Evolutionary conservation across 2,329 filamentous ascomycete genomes (phyloP).

Genomic region (Phialophora macrospora): DNA sequence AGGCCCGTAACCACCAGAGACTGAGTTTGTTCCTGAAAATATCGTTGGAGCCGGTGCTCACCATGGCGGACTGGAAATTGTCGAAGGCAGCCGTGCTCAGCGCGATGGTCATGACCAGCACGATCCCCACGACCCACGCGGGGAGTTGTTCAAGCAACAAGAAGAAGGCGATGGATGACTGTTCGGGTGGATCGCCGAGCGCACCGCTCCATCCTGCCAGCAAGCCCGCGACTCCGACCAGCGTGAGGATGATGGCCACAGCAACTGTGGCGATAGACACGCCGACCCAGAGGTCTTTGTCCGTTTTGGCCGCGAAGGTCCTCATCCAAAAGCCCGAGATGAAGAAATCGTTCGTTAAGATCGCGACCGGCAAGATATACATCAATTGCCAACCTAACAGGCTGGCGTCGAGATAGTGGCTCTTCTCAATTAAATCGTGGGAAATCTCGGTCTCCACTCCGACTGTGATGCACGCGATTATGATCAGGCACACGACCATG

Average conservation of each 20-base stretch:
- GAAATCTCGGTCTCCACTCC: constrained; percentile 76
- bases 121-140: constrained; percentile 78
- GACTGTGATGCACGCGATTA: constrained; percentile 78
- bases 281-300: constrained; percentile 77
- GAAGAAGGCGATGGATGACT: constrained; percentile 75
- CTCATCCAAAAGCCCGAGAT: constrained; percentile 83
- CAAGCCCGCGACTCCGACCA: constrained; percentile 74
- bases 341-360: constrained; percentile 86
- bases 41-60: constrained; percentile 83
- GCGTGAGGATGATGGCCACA: constrained; percentile 71
- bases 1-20: constrained; percentile 72
- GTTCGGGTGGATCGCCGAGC: constrained; percentile 64
- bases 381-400: constrained; percentile 83
- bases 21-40: constrained; percentile 80
- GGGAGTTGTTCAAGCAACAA: constrained; percentile 73
- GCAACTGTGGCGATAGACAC: constrained; percentile 68
- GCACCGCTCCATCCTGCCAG: constrained; percentile 79
- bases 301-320: constrained; percentile 77
- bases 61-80: constrained; percentile 80
- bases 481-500: constrained; percentile 75
- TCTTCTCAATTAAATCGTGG: constrained; percentile 68
- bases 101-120: constrained; percentile 78
- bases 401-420: constrained; percentile 69
- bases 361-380: constrained; percentile 80
- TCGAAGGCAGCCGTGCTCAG: constrained; percentile 80